These are phyloP conservation scores for Neurospora terricola DNA, from an alignment of 495 filamentous ascomycete genomes.

Conservation along the genomic window DNA sequence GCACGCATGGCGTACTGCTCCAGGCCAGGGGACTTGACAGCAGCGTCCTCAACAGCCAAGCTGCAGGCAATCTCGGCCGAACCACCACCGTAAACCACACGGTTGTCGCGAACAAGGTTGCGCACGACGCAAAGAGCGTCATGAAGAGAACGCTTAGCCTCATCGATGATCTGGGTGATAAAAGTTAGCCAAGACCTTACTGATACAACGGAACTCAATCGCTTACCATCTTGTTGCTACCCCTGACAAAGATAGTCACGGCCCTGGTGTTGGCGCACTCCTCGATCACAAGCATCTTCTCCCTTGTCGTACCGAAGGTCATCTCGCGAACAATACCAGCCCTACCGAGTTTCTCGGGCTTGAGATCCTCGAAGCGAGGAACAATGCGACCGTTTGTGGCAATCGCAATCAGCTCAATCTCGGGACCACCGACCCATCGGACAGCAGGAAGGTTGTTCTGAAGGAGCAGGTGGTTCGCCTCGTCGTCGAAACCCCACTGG, in stretches of 20 bases:
- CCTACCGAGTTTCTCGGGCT: constrained; percentile 75
- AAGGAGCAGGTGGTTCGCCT: constrained; percentile 92
- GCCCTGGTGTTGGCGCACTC: constrained; percentile 97
- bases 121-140: constrained; percentile 96
- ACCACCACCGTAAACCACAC: constrained; percentile 96
- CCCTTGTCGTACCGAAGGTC: constrained; percentile 91
- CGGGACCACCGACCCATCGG: constrained; percentile 94
- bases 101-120: constrained; percentile 91
- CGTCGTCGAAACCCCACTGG: constrained; percentile 99
- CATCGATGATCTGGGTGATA: constrained; percentile 78
- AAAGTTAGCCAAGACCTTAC: constrained; percentile 3
- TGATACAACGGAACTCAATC: background rate
- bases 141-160: constrained; percentile 93
- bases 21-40: constrained; percentile 86
- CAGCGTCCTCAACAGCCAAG: constrained; percentile 88
- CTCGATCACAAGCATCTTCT: constrained; percentile 99
- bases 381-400: constrained; percentile 97
- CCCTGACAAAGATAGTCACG: constrained; percentile 90
- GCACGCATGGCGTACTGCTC: constrained; percentile 99
- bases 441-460: constrained; percentile 95
- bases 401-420: constrained; percentile 98
- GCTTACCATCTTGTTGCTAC: constrained; percentile 97
- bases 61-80: constrained; percentile 98
- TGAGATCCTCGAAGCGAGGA: constrained; percentile 92
- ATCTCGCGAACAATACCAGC: constrained; percentile 90